Evolutionary conservation across 108 stramenopile genomes (phyloP).

Genomic region (Pseudonitzschia delicatissima): DNA sequence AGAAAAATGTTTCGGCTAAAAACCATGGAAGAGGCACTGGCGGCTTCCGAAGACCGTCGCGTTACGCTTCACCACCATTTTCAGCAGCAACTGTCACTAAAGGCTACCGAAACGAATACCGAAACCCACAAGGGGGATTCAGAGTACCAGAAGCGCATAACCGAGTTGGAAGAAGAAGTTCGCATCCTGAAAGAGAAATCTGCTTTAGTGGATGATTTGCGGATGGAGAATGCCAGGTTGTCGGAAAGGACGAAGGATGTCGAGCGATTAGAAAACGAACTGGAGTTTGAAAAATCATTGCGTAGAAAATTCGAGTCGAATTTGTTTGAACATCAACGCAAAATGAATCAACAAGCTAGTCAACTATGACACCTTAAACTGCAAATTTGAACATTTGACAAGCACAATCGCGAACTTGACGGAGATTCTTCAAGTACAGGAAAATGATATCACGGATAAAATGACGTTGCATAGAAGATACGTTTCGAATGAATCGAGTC

Average conservation of each 20-base stretch:
- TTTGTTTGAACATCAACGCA: constrained; percentile 6
- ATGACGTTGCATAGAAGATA: neutral
- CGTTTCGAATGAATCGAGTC: neutral
- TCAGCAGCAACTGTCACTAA: neutral
- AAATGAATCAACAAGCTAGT: neutral
- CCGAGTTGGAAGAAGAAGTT: neutral
- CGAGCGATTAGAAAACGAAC: neutral
- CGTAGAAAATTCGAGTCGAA: neutral
- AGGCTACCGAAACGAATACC: neutral
- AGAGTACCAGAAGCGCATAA: neutral
- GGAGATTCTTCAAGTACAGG: neutral
- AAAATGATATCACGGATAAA: neutral
- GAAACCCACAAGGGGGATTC: neutral
- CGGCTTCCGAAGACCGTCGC: constrained; percentile 17
- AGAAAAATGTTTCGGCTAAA: constrained; percentile 8
- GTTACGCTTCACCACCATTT: constrained; percentile 16
- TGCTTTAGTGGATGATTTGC: constrained; percentile 4
- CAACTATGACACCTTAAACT: constrained; percentile 4
- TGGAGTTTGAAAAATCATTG: neutral
- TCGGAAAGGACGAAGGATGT: neutral
- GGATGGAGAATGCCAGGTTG: neutral
- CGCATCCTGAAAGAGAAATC: constrained; percentile 3
- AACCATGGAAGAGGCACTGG: constrained; percentile 18
- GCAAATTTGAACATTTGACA: constrained; percentile 6
- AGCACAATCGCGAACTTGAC: neutral